Percentiles rank a stretch among this genome's conserved stretches.
phyloP scores from a whole-genome alignment of 2,329 filamentous ascomycete species.

The Stagonosporopsis chrysanthemi region DNA sequence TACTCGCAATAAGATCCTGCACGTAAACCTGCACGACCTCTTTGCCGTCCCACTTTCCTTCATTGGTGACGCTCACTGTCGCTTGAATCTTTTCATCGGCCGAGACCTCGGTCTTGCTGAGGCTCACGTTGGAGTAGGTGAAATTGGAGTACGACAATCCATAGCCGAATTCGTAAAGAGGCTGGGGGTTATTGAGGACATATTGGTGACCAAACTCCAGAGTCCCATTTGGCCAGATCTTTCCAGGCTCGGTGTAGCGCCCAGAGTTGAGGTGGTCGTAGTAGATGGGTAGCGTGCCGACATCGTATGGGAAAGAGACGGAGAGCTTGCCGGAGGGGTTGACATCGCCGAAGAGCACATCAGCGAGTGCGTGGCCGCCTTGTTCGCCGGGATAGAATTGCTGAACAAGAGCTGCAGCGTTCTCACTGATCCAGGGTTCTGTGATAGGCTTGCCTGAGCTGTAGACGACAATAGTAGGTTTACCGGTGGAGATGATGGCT shows the following conservation, averaged over 20 bases:
- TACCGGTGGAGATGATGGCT: conserved; percentile 71
- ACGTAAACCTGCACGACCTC: conserved; percentile 76
- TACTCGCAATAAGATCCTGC: conserved; percentile 66
- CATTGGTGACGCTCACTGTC: conserved; percentile 69
- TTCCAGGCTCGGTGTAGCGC: conserved; percentile 62
- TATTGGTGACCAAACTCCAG: conserved; percentile 71
- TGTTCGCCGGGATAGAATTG: conserved; percentile 78
- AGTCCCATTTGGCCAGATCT: conserved; percentile 64
- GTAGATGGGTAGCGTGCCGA: conserved; percentile 72
- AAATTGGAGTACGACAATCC: conserved; percentile 72
- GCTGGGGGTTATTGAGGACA: conserved; percentile 65
- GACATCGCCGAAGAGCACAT: conserved; percentile 66
- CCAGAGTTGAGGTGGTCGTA: conserved; percentile 77
- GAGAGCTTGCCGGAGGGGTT: conserved; percentile 72
- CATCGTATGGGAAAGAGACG: conserved; percentile 71
- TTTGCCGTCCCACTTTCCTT: conserved; percentile 62
- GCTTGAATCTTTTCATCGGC: conserved; percentile 65
- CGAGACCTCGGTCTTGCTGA: conserved; percentile 59
- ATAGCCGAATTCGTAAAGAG: conserved; percentile 72
- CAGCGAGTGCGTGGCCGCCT: conserved; percentile 71
- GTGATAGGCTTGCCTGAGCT: conserved; percentile 76
- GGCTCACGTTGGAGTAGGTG: conserved; percentile 62
- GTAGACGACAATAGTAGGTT: conserved; percentile 72
- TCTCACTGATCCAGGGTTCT: conserved; percentile 73
- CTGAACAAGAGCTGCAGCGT: conserved; percentile 71